phyloP scores from a whole-genome alignment of 371 early-diverging fungal species.

The Syncephalastrum monosporum region DNA sequence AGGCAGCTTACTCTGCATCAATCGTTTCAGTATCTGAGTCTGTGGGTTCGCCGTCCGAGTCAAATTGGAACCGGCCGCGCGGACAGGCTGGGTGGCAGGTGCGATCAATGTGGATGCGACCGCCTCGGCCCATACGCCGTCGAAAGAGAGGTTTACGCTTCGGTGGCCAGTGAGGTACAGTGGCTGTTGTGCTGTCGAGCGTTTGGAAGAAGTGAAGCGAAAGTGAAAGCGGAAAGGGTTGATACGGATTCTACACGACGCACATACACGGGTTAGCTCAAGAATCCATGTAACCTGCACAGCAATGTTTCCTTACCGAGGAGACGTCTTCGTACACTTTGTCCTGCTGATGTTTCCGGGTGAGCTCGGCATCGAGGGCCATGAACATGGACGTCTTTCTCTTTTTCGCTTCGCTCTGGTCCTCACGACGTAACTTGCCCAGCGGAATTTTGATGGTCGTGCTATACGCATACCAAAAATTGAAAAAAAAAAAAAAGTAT shows the following conservation, averaged over 20 bases:
- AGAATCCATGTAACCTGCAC: too few relatives aligned
- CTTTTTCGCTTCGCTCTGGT: slow-evolving; percentile 19
- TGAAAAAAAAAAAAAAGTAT: not conserved
- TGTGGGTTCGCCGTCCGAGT: slow-evolving; percentile 29
- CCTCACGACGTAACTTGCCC: slow-evolving; percentile 39
- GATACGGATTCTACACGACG: slow-evolving; percentile 43
- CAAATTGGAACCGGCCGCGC: slow-evolving; percentile 34
- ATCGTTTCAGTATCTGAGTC: slow-evolving; percentile 30
- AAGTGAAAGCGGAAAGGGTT: slow-evolving; percentile 42
- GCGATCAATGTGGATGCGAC: slow-evolving; percentile 59
- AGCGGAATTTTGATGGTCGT: slow-evolving; percentile 62
- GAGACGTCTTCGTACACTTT: slow-evolving; percentile 58
- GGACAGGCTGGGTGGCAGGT: slow-evolving; percentile 2
- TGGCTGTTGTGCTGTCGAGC: slow-evolving; percentile 1
- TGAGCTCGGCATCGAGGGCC: slow-evolving; percentile 50
- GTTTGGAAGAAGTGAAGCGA: slow-evolving; percentile 35
- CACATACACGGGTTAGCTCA: too few relatives aligned
- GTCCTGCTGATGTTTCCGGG: slow-evolving; percentile 50
- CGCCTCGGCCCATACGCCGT: slow-evolving; percentile 62
- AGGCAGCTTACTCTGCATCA: not conserved
- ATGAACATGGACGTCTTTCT: slow-evolving; percentile 33
- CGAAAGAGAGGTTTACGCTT: slow-evolving; percentile 33
- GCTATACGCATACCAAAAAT: slow-evolving; percentile 13
- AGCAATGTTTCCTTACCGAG: slow-evolving; percentile 33
- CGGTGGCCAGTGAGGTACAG: not conserved